Evolutionary conservation across 2,329 filamentous ascomycete species (phyloP), one percentile per base, ranked within the genome.

Genomic region (Paecilomyces sp.): DNA sequence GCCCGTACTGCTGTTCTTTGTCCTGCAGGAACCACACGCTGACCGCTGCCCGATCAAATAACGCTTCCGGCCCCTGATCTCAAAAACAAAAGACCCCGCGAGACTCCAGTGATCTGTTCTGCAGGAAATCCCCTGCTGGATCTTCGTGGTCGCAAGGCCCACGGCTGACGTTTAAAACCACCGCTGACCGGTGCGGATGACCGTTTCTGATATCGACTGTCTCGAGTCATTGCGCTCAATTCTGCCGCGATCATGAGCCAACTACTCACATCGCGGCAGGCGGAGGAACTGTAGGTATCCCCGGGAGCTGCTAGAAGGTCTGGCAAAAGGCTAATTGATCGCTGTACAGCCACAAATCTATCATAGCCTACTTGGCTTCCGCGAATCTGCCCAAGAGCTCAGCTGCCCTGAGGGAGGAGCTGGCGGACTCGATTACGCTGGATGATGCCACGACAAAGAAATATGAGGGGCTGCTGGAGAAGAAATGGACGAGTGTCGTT

Each of bases 401-500:
- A 51, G 80, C 85, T 53, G 85, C 88, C 25, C 80, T 97, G 61
- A 86, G 91, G 63, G 83, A 89, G 69, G 92, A 97, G 75, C 83
- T 96, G 3, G 83, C 86, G 57, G 85, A 89, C 65, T 81, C 79
- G 41, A 77, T 84, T 58, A 77, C 78, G 55, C 92, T 95, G 68
- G 91, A 96, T 72, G 82, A 89, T 63, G 83, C 85, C 18, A 96
- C 91, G 22, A 84, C 88, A 57, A 96, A 96, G 80, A 96, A 96
- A 78, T 97, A 97, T 78, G 92, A 96, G 76, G 90, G 90, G 1
- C 77, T 97, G 30, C 78, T 97, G 66, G 93, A 97, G 82, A 97
- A 96, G 84, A 97, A 97, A 81, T 97, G 93, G 93, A 97, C 93
- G 22, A 94, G 91, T 69, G 89, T 97, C 30, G 92, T 97, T 69